phyloP scores from a whole-genome alignment of 345 rosid genomes.

The Euphorbia tirucalli region DNA sequence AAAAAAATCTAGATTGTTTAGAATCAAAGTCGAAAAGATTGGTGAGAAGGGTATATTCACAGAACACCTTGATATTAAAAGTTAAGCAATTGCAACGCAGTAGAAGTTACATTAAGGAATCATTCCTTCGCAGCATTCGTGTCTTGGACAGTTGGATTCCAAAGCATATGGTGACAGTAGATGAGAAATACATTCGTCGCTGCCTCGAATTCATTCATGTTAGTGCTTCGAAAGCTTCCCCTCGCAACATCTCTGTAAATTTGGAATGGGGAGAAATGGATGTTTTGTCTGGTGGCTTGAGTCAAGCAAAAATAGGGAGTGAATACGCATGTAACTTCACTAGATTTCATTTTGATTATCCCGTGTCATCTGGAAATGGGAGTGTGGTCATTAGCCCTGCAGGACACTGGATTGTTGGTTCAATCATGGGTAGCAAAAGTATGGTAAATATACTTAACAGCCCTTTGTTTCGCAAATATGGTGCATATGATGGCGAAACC shows the following conservation, averaged over 20 bases:
- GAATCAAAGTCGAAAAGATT: constrained; percentile 30
- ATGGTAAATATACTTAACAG: constrained; percentile 59
- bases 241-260: constrained; percentile 42
- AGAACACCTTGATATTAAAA: constrained; percentile 38
- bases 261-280: constrained; percentile 34
- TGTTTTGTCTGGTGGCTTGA: constrained; percentile 33
- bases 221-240: constrained; percentile 49
- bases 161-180: constrained; percentile 61
- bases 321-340: constrained; percentile 34
- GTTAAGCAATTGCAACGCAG: constrained; percentile 49
- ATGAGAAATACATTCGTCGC: constrained; percentile 70
- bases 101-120: constrained; percentile 44
- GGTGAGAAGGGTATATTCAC: constrained; percentile 42
- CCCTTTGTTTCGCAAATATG: constrained; percentile 46
- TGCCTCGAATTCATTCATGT: constrained; percentile 67
- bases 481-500: constrained; percentile 38
- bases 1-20: constrained; percentile 22
- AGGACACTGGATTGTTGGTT: constrained; percentile 53
- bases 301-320: constrained; percentile 26
- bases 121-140: constrained; percentile 40
- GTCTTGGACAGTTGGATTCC: constrained; percentile 59
- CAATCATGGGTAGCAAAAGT: constrained; percentile 71
- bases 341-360: constrained; percentile 51
- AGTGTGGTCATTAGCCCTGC: constrained; percentile 47
- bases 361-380: constrained; percentile 44